Evolutionary conservation across 257 asterid species (phyloP), one percentile per base, ranked within the genome.

Genomic region (Sherardia arvensis): DNA sequence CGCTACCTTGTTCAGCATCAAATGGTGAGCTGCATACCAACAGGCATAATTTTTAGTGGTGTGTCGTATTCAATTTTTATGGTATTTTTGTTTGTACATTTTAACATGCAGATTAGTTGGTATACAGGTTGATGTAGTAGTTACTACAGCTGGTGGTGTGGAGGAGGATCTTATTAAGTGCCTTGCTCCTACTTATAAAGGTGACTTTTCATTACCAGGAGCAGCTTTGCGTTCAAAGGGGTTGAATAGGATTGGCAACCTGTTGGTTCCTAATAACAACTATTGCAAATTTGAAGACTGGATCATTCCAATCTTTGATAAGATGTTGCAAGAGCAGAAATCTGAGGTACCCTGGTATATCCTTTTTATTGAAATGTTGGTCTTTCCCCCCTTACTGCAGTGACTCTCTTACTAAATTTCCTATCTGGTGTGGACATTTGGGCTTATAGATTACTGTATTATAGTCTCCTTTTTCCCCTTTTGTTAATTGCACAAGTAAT

Each of bases 111-210:
- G 33, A 23, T 23, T 51, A 59, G 8, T n/a, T 49, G 32, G 54
- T 61, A 36, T 82, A 79, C 81, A 92, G 97, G 88, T 92, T 59
- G 96, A 87, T 77, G 99, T 89, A 14, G 80, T 92, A 64, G 97
- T 92, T 38, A 92, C 99, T 8, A 92, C 99, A n/a, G 96, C 99
- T 18, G 99, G 97, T 54, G 99, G 99, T 77, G 72, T 92, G 14
- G 99, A 92, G 76, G 99, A 89, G 78, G 97, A 92, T 78, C 95
- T 92, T 49, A 90, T 92, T 67, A 92, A 92, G 76, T 89, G 99
- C 76, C 91, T 92, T 51, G 99, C 95, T 28, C 97, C 94, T 26
- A 89, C 97, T 38, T 92, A 77, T 69, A 81, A 84, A 69, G 99
- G 95, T 11, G 91, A 81, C 20, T 89, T 92, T 76, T 85, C 91